Percentiles rank a stretch among this genome's conserved stretches.
phyloP scores from a whole-genome alignment of 345 rosid genomes.

The Gossypium ekmanianum region DNA sequence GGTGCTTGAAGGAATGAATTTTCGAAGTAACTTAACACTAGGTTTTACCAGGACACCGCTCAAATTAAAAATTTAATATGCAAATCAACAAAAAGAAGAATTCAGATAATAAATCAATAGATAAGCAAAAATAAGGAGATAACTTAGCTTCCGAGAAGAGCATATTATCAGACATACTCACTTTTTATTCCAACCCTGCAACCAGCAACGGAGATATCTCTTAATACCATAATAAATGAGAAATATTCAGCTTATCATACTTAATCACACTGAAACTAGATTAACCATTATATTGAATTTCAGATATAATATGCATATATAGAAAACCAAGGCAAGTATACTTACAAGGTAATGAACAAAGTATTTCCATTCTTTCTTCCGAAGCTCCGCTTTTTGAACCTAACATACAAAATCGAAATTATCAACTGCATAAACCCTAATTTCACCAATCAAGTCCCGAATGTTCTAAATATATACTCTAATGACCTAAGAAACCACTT shows the following conservation, averaged over 20 bases:
- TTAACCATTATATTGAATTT: conserved; percentile 9
- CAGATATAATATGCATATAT: neutral
- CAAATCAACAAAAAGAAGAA: neutral
- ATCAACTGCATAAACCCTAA: conserved; percentile 5
- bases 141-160: neutral
- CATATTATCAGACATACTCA: conserved; percentile 42
- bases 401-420: conserved; percentile 26
- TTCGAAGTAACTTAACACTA: neutral
- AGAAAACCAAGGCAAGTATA: neutral
- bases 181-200: conserved; percentile 99
- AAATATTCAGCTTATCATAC: neutral
- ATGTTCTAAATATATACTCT: neutral
- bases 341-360: conserved; percentile 97
- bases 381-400: conserved; percentile 85
- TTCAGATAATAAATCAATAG: neutral
- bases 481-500: conserved; percentile 4
- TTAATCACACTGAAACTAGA: neutral
- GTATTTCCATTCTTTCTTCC: conserved; percentile 92
- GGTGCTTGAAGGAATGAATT: neutral
- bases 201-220: conserved; percentile 28
- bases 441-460: neutral
- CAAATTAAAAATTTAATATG: neutral
- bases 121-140: neutral
- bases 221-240: conserved; percentile 17
- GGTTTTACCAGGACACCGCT: neutral